A percentile compares a stretch with the other conserved stretches of the same genome.
Conservation (phyloP, 768 basidiomycete genomes). For the Rhodosporidiobolus sp. region DNA sequence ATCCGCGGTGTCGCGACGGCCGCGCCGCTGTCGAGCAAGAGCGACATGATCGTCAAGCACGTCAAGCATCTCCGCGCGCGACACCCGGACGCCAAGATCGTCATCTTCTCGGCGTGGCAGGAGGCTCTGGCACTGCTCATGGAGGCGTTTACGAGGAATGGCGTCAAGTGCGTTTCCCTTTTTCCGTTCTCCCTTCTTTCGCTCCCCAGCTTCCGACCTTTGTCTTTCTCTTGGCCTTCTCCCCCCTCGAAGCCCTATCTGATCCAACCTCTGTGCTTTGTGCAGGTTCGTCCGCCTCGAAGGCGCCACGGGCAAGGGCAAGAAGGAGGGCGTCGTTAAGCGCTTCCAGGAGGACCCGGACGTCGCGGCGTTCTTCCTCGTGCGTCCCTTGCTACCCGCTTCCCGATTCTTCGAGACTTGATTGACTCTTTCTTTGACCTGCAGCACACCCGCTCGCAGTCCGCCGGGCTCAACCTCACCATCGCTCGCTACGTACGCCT, state of each 20-base stretch:
- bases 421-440: not conserved
- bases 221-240: no score
- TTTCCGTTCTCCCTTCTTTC: not conserved
- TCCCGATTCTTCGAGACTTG: no score
- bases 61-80: slow-evolving; percentile 22
- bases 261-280: not conserved
- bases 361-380: slow-evolving; percentile 39
- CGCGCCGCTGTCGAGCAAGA: slow-evolving; percentile 7
- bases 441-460: slow-evolving; percentile 36
- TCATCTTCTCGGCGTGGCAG: slow-evolving; percentile 38
- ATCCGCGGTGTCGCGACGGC: slow-evolving; percentile 20
- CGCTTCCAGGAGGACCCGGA: slow-evolving; percentile 37
- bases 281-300: slow-evolving; percentile 40
- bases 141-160: slow-evolving; percentile 30
- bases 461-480: slow-evolving; percentile 43
- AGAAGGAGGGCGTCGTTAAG: slow-evolving; percentile 39
- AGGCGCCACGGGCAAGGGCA: slow-evolving; percentile 25
- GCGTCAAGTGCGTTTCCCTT: slow-evolving; percentile 11
- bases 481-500: slow-evolving; percentile 25
- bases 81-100: slow-evolving; percentile 39
- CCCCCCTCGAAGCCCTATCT: no score
- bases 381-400: not conserved
- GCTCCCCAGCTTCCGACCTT: no score
- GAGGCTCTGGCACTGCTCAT: slow-evolving; percentile 26
- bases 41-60: slow-evolving; percentile 28